These are phyloP conservation scores for Globisporangium yorkense DNA, from an alignment of 352 stramenopile species.

Conservation along the genomic window DNA sequence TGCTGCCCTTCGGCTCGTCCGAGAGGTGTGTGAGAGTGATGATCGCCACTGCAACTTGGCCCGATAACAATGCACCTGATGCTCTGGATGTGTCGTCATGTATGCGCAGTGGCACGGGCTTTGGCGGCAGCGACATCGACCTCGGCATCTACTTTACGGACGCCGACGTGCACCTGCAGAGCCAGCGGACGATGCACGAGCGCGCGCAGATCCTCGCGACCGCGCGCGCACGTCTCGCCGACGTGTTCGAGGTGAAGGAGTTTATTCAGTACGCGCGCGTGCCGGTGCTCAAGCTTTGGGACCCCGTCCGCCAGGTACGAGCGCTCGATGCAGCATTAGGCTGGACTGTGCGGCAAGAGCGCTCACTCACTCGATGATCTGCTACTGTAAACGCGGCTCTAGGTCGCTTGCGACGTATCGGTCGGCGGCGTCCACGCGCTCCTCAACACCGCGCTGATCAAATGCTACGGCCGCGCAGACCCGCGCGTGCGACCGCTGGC, in stretches of 20 bases:
- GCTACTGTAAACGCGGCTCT: too few relatives aligned
- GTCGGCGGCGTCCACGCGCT: constrained; percentile 64
- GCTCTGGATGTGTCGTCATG: neutral
- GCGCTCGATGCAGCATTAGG: neutral
- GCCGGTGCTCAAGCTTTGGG: constrained; percentile 77
- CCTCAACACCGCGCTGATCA: constrained; percentile 78
- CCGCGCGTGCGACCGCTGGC: constrained; percentile 87
- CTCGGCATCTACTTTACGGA: constrained; percentile 81
- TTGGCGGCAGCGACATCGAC: constrained; percentile 75
- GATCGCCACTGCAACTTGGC: neutral
- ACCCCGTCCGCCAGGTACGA: constrained; percentile 39
- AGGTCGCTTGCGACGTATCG: constrained; percentile 70
- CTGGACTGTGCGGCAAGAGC: too few relatives aligned
- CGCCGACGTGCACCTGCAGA: constrained; percentile 46
- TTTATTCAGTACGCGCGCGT: constrained; percentile 73
- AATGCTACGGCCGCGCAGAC: constrained; percentile 64
- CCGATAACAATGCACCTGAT: too few relatives aligned
- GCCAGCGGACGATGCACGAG: constrained; percentile 51
- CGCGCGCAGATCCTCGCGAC: constrained; percentile 49
- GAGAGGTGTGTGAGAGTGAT: constrained; percentile 4
- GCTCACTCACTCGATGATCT: too few relatives aligned
- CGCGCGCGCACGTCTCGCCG: constrained; percentile 32
- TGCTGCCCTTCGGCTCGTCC: neutral
- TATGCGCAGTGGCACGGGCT: constrained; percentile 48
- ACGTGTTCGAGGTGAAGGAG: constrained; percentile 54